Base-by-base conservation (phyloP, 2,329 filamentous ascomycete species). In the Coleophoma cylindrospora region DNA sequence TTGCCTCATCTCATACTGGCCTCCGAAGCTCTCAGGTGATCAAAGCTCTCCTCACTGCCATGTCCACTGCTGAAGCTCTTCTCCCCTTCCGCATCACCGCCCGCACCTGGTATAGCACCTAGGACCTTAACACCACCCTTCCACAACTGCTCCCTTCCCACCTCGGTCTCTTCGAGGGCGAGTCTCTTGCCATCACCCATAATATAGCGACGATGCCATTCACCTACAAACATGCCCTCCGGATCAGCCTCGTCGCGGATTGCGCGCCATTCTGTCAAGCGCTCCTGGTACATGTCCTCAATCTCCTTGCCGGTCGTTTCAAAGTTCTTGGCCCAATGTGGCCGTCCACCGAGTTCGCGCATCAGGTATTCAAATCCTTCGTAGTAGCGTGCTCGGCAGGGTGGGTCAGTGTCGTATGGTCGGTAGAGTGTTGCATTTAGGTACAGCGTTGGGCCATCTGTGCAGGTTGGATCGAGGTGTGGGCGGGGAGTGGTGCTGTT, bases 241-340 rank as follows among this genome's bases (percentile, higher is more conserved):
- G 87, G 86, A 63, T 96, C 90, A 34, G 81, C 83, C 47, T 82
- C 75, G 52, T 86, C 76, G 48, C 91, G 77, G 7, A 95, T 76
- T 27, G 75, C 71, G 38, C 86, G 74, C 79, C 86, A 96, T 43
- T 79, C 70, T 15, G 75, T 69, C 51, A 95, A 73, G 44, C 84
- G 72, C n/a, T 75, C 67, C 38, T 85, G 85, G 64, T 94, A 95
- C 66, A 89, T 81, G 1, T 68, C 66, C 51, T 80, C 76, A 40
- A 95, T 76, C 32, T 88, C 81, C 0, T 72, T 61, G 11, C 79
- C 76, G 4, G 79, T 75, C 9, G 77, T 76, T 43, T 75, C 73
- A 67, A 95, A 96, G 66, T 96, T 95, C 77, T 96, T 96, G 8
- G 91, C 91, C 89, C 91, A 96, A 69, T 96, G 91, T 15, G 91